Evolutionary conservation across 2,329 filamentous ascomycete genomes (phyloP), one percentile per base, ranked within the genome.

Genomic region (Arthroderma sp.): DNA sequence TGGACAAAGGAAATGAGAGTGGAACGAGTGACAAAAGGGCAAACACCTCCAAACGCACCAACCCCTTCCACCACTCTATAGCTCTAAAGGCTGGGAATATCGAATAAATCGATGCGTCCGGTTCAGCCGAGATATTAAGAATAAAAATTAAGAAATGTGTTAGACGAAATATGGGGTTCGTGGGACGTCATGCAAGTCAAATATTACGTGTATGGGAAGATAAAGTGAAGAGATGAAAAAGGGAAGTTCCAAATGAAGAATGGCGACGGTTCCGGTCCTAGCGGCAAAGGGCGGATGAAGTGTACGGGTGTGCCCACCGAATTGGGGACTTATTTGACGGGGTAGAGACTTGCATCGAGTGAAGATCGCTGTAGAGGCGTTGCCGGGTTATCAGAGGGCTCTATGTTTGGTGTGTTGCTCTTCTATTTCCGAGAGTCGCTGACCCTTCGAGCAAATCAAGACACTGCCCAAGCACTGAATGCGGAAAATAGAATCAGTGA

Each of bases 401-500:
- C 15, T 22, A 22, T 22, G 15, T 22, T 22, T 22, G 15, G 15
- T 22, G 15, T 22, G 15, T 22, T 22, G 15, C 15, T 22, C 15
- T 22, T 22, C 15, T 22, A 22, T 22, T 22, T 22, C 15, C 15
- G 15, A 22, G 15, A 22, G 15, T 22, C 27, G 40, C 44, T 29
- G 30, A 46, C 33, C 39, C 34, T 29, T 47, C 48, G 15, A 50
- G 39, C 31, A 51, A 42, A 38, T 51, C 49, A 30, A 51, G 44
- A 38, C 49, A 51, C 38, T 51, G 49, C 27, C 44, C 37, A 7
- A 51, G 38, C 27, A 51, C 49, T 51, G 36, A 27, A 40, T n/a
- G n/a, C 29, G 36, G 36, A 10, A 15, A 10, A 22, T 27, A 38
- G 40, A 10, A 10, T 31, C 27, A 42, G 11, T 6, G 32, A 42